Evolutionary conservation across 1,139 yeast species (phyloP), one percentile per base, ranked within the genome.

Genomic region (Candida mesenterica): DNA sequence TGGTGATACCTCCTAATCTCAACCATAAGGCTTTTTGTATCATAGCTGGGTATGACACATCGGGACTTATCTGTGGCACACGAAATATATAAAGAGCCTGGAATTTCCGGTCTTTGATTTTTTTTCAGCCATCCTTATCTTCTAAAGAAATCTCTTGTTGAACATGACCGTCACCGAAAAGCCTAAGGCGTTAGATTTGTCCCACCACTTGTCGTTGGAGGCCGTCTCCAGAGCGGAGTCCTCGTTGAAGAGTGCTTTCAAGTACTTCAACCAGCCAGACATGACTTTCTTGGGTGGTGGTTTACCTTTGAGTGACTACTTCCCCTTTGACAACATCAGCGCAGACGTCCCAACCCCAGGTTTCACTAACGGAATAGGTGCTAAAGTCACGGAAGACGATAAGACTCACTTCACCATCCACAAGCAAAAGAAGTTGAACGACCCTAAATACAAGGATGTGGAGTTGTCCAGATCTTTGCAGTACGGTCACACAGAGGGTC

Each of bases 201-300:
- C 77, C 19, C 88, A 88, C 61, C 75, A 79, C 46, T 73, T 87
- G 44, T 87, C 96, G 15, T 77, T 65, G 5, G 97, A 92, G 65
- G 79, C 97, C 31, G 72, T 72, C 46, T 65, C 82, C 16, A 85
- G 98, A 65, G 68, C 74, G 39, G 77, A 84, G 23, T 88, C 97
- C 13, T 83, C 88, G 12, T 74, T 92, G 61, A 92, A 92, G 65
- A 67, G 78, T 31, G 95, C 96, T 15, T 86, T 89, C 71, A 79
- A 78, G 57, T 84, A 83, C 66, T 84, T 69, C 56, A 68, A 70
- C 31, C 73, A 77, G 46, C 96, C 96, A 30, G 79, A 82, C 35
- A 72, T 92, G 57, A 80, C 90, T 38, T 89, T 89, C 55, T 77
- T 92, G 43, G 98, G 97, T 37, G 98, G 98, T 46, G 98, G 98